Evolutionary conservation across 2,329 filamentous ascomycete genomes (phyloP), one percentile per base, ranked within the genome.

Genomic region (Stagonosporopsis vannaccii): DNA sequence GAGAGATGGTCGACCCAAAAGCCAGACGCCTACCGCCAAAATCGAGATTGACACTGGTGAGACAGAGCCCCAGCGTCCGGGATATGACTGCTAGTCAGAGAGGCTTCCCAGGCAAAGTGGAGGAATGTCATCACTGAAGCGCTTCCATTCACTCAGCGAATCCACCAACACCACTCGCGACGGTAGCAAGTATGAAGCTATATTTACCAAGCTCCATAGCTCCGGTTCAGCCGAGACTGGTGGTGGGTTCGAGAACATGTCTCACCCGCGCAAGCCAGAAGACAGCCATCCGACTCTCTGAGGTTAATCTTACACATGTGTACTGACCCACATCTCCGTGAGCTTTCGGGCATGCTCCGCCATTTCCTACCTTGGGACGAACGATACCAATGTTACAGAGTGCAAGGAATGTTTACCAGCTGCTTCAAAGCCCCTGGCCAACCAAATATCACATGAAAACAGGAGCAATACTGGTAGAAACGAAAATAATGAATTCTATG

Each of bases 21-120:
- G 62, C 3, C 67, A 72, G 20, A 62, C 61, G 20, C 51, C 75
- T 28, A 67, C 59, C 20, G 42, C 68, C 22, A 78, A 76, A 66
- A 63, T 76, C 41, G 68, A 70, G 11, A 61, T 65, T n/a, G 66
- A 70, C 35, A 70, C 71, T n/a, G 59, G 74, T 41, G 73, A 69
- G 30, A 68, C 66, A 13, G 63, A 71, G 36, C 43, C 69, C 15
- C 50, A 73, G 9, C 67, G 71, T 41, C 65, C 65, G 36, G 68
- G 69, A 19, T 72, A 77, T 55, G 62, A 66, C 37, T 68, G 68
- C 28, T 72, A 72, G 37, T 68, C 73, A 39, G 68, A 72, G 5
- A 46, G 56, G 30, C 12, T 32, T 13, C 13, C 13, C 30, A 13
- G 6, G 30, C 6, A 6, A 6, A 12, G 20, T 17, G 17, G 17